Evolutionary conservation across 345 rosid genomes (phyloP).

Genomic region (Chamaenerion angustifolium): DNA sequence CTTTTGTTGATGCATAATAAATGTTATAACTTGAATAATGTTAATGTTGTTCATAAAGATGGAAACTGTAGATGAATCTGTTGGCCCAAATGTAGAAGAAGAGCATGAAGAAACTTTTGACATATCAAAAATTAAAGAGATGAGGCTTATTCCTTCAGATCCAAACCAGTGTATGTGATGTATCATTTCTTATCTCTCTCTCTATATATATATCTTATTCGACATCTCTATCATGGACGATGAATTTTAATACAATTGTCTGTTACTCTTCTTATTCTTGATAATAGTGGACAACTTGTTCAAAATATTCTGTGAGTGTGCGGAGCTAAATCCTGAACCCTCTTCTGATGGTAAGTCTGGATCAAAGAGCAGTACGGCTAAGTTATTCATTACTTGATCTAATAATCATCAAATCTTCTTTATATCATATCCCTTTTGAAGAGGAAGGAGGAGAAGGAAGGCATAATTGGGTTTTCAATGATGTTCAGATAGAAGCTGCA

Average conservation of each 20-base stretch:
- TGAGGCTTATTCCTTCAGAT: slow-evolving; percentile 93
- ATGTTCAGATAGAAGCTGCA: slow-evolving; percentile 48
- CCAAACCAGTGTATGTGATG: slow-evolving; percentile 44
- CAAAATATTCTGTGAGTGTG: slow-evolving; percentile 77
- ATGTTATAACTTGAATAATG: slow-evolving; percentile 4
- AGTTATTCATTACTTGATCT: too few relatives aligned
- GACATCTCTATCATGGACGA: not conserved
- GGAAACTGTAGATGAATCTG: slow-evolving; percentile 51
- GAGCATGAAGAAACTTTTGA: slow-evolving; percentile 39
- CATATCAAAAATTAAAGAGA: slow-evolving; percentile 58
- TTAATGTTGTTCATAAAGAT: slow-evolving; percentile 28
- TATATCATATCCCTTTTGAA: slow-evolving; percentile 1
- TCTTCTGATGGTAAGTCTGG: slow-evolving; percentile 38
- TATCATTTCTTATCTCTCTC: not conserved
- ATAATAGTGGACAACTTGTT: slow-evolving; percentile 73
- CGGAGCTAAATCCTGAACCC: slow-evolving; percentile 94
- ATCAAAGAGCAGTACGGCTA: too few relatives aligned
- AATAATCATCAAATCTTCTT: not conserved
- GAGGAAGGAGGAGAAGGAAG: slow-evolving; percentile 36
- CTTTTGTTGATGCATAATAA: not conserved
- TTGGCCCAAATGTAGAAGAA: slow-evolving; percentile 31
- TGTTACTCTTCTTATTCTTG: too few relatives aligned
- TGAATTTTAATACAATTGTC: too few relatives aligned
- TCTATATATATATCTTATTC: not conserved
- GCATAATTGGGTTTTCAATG: slow-evolving; percentile 70